phyloP scores from a whole-genome alignment of 371 early-diverging fungal genomes.

The Syncephalastrum sp. region DNA sequence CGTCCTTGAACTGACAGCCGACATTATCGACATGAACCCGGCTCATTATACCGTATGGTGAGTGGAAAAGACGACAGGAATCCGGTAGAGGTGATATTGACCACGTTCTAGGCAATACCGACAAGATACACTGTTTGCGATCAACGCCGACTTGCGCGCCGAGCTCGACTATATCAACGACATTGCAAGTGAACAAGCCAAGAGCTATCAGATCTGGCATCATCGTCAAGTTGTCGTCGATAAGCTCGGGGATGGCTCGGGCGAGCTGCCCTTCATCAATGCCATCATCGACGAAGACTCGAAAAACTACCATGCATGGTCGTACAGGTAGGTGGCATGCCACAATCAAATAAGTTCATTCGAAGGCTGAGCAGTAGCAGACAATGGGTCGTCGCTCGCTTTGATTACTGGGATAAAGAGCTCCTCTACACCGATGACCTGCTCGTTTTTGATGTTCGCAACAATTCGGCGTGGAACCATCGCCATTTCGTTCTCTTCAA shows the following conservation, averaged over 20 bases:
- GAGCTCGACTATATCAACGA: constrained; percentile 80
- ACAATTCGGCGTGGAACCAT: constrained; percentile 98
- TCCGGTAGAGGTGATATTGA: not conserved
- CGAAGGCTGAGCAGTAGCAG: constrained; percentile 31
- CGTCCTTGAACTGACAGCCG: constrained; percentile 76
- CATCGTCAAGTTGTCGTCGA: constrained; percentile 87
- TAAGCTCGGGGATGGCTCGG: constrained; percentile 44
- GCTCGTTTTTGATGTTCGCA: constrained; percentile 82
- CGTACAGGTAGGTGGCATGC: constrained; percentile 58
- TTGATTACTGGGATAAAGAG: constrained; percentile 82
- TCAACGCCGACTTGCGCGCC: constrained; percentile 56
- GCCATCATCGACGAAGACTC: constrained; percentile 74
- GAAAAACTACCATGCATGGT: constrained; percentile 99
- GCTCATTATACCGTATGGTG: constrained; percentile 97
- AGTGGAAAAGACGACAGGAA: not conserved
- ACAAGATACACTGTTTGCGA: constrained; percentile 68
- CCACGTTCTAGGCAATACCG: constrained; percentile 74
- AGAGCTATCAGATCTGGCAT: constrained; percentile 96
- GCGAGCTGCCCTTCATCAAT: constrained; percentile 73
- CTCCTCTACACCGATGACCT: constrained; percentile 66
- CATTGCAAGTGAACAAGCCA: constrained; percentile 76
- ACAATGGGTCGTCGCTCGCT: constrained; percentile 86
- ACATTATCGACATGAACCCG: constrained; percentile 82
- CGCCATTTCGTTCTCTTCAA: constrained; percentile 75
- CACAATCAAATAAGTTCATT: no score